Evolutionary conservation across 2,329 filamentous ascomycete species (phyloP).

Genomic region (Exophiala alcalophila): DNA sequence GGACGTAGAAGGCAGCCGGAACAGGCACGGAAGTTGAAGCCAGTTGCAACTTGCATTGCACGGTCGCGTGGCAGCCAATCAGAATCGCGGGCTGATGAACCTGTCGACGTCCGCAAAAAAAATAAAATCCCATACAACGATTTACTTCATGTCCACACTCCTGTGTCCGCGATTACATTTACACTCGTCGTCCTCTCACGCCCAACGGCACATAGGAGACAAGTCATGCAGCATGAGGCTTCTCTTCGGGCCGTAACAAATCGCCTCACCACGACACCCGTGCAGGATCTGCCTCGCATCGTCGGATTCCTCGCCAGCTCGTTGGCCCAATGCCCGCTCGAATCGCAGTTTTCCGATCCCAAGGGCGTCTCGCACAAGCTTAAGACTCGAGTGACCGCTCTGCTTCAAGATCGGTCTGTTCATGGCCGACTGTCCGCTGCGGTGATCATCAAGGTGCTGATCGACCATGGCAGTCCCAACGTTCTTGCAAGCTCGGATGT

Average conservation of each 20-base stretch:
- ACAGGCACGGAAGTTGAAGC: too few species aligned
- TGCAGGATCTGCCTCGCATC: constrained; percentile 70
- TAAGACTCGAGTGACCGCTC: constrained; percentile 70
- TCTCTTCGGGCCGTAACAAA: constrained; percentile 44
- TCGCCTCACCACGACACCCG: constrained; percentile 65
- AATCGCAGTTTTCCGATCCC: constrained; percentile 58
- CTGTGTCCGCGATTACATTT: too few species aligned
- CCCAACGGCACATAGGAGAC: too few species aligned
- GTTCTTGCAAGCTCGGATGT: constrained; percentile 67
- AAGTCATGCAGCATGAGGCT: constrained; percentile 17
- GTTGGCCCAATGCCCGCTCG: constrained; percentile 53
- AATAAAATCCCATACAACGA: too few species aligned
- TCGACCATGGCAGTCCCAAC: constrained; percentile 73
- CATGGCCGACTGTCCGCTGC: constrained; percentile 76
- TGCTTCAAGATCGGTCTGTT: constrained; percentile 71
- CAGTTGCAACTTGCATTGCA: too few species aligned
- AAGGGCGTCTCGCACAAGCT: constrained; percentile 67
- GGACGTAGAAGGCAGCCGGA: too few species aligned
- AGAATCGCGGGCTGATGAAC: too few species aligned
- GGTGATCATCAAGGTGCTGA: constrained; percentile 72
- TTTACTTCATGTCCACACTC: too few species aligned
- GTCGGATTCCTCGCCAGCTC: constrained; percentile 64
- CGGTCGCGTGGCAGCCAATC: too few species aligned
- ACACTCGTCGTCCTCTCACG: too few species aligned
- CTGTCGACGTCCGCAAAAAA: too few species aligned